Base-by-base conservation (phyloP, 73 alveolate genomes). In the Paramecium biaurelia region DNA sequence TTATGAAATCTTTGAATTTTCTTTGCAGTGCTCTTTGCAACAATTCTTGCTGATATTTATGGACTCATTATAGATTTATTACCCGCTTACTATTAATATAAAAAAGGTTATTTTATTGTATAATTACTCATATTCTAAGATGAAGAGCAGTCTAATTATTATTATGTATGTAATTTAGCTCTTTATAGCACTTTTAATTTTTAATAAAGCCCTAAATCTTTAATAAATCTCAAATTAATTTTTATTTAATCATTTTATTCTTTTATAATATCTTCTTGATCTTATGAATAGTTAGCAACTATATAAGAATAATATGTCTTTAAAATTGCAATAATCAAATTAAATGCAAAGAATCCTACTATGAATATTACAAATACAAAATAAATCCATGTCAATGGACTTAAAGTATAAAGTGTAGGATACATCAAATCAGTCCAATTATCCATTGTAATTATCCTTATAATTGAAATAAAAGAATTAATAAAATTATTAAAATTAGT, bases 401-500 rank as follows among this genome's bases (percentile, higher is more conserved):
- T 32, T 23, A 43, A 79, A 42, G 74, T 24, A 6, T 45, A 30
- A 24, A 79, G 30, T 2, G 74, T 21, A 24, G 42, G 26, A 34
- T 79, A 79, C 45, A 79, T 42, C 20, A 41, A 41, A 43, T 79
- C 90, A 79, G 90, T 79, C 90, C 90, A 79, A 45, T 79, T 42
- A 79, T 79, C 56, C 45, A 30, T 30, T 24, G 56, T 79, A 10
- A 79, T 79, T 4, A 79, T 45, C n/a, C 90, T 79, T 41, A 79
- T 45, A 0, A 79, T 79, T 11, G 45, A 79, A 20, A 32, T 63
- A 20, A 30, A 79, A 10, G 76, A 23, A 34, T 79, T 21, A 23
- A 43, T 18, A 24, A 79, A 79, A 24, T 79, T 23, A 45, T 79
- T 42, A 79, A 79, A 79, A 26, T 45, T 79, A 43, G 76, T 34